A percentile compares a stretch with the other conserved stretches of the same genome.
These are phyloP conservation scores for Amanita molliuscula DNA, from an alignment of 768 basidiomycete genomes.

Conservation along the genomic window DNA sequence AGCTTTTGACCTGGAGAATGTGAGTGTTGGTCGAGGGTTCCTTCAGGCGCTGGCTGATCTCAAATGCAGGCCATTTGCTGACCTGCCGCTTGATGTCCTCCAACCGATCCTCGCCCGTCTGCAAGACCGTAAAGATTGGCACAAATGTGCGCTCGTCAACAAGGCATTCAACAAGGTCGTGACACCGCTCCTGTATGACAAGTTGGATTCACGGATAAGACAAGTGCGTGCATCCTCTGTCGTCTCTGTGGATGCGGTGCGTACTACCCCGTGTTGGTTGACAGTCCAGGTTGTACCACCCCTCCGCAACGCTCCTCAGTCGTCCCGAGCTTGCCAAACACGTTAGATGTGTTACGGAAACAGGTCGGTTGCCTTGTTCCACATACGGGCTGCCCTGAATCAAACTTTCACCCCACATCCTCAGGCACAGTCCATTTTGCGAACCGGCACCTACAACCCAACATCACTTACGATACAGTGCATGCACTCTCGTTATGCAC, in stretches of 20 bases:
- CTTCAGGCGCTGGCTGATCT: neutral
- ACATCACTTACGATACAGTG: constrained; percentile 36
- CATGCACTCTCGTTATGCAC: constrained; percentile 45
- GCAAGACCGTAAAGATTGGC: constrained; percentile 39
- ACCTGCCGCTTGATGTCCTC: constrained; percentile 37
- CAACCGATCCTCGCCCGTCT: constrained; percentile 43
- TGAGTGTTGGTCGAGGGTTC: neutral
- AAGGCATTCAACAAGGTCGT: constrained; percentile 42
- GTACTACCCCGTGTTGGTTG: constrained; percentile 2
- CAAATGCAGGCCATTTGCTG: constrained; percentile 9
- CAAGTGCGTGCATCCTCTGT: constrained; percentile 14
- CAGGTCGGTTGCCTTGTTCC: constrained; percentile 28
- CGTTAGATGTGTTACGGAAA: constrained; percentile 54
- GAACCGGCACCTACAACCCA: constrained; percentile 27
- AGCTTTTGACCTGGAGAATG: neutral
- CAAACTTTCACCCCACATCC: constrained; percentile 25
- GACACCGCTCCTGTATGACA: constrained; percentile 51
- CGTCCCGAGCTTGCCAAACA: constrained; percentile 52
- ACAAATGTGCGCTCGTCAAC: constrained; percentile 45
- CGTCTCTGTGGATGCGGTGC: neutral
- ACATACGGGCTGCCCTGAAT: neutral
- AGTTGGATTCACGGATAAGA: constrained; percentile 45
- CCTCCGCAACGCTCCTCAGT: constrained; percentile 42
- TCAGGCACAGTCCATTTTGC: constrained; percentile 31
- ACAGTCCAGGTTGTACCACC: constrained; percentile 38